These are phyloP conservation scores for Fagopyrum tataricum DNA, from an alignment of 148 eudicot genomes.

Conservation along the genomic window DNA sequence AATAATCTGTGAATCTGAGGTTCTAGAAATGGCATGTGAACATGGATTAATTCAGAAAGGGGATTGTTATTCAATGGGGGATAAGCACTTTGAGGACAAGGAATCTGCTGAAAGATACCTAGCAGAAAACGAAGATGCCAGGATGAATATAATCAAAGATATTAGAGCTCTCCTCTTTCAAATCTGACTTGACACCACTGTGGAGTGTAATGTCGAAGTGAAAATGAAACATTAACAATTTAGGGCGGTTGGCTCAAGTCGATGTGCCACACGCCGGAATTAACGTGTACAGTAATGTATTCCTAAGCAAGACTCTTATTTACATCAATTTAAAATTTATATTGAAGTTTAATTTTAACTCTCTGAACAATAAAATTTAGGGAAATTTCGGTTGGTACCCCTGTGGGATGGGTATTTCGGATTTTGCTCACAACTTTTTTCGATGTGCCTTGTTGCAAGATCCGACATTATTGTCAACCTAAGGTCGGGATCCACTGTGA, in stretches of 20 bases:
- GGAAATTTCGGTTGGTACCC: too few relatives aligned
- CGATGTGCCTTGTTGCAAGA: too few relatives aligned
- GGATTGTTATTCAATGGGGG: conserved; percentile 41
- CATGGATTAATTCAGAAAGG: conserved; percentile 60
- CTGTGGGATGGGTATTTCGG: too few relatives aligned
- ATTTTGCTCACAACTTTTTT: too few relatives aligned
- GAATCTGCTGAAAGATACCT: conserved; percentile 55
- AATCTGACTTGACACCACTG: conserved; percentile 5
- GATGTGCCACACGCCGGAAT: too few relatives aligned
- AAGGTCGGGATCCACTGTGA: too few relatives aligned
- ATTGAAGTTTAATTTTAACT: too few relatives aligned
- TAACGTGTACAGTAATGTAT: too few relatives aligned
- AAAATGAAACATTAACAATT: background rate
- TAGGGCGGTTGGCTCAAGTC: background rate
- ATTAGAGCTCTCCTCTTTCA: conserved; percentile 60
- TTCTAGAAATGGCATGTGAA: conserved; percentile 73
- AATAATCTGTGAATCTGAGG: conserved; percentile 57
- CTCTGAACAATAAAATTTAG: too few relatives aligned
- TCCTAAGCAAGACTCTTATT: too few relatives aligned
- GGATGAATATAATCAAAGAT: conserved; percentile 40
- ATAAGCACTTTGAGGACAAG: conserved; percentile 35
- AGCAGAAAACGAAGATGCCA: conserved; percentile 37
- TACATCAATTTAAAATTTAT: too few relatives aligned
- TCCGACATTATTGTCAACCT: too few relatives aligned
- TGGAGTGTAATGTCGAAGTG: background rate